Percentiles rank a stretch among this genome's conserved stretches.
Evolutionary conservation across 2,329 filamentous ascomycete genomes (phyloP).

Genomic region (Colletotrichum zoysiae): DNA sequence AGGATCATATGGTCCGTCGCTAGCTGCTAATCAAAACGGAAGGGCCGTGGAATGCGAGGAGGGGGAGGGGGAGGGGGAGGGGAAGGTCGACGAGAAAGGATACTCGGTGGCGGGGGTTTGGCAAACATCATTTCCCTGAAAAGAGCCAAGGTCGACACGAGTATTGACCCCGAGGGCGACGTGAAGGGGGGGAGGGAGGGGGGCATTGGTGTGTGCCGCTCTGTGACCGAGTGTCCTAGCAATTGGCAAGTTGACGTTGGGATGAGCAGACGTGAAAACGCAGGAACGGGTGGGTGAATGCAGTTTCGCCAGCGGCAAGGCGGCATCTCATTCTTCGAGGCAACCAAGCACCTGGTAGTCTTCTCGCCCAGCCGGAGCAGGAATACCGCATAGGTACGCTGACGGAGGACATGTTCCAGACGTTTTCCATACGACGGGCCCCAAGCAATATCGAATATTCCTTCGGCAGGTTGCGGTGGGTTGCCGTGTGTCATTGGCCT

Average conservation of each 20-base stretch:
- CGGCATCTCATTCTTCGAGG: constrained; percentile 8
- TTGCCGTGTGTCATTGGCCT: constrained; percentile 27
- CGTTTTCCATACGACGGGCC: constrained; percentile 35
- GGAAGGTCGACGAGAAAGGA: constrained; percentile 33
- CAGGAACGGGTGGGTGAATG: not conserved
- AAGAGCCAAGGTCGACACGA: constrained; percentile 4
- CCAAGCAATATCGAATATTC: constrained; percentile 24
- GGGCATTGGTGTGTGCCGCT: constrained; percentile 1
- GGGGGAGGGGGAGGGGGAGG: constrained; percentile 14
- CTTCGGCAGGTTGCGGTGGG: constrained; percentile 29
- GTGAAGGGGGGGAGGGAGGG: not conserved
- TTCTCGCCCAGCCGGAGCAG: not conserved
- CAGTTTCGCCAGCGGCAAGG: constrained; percentile 1
- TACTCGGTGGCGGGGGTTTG: constrained; percentile 32
- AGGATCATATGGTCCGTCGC: constrained; percentile 20
- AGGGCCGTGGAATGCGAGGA: constrained; percentile 28
- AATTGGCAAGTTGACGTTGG: constrained; percentile 22
- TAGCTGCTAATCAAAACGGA: constrained; percentile 29
- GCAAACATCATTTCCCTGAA: constrained; percentile 39
- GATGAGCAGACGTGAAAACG: constrained; percentile 11
- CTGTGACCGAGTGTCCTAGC: not conserved
- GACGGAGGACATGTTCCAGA: constrained; percentile 33
- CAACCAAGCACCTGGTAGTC: constrained; percentile 1
- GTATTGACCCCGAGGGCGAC: not conserved
- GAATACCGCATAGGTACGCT: constrained; percentile 7